Evolutionary conservation across 2,329 filamentous ascomycete genomes (phyloP).

Genomic region (Ceratocystis eucalypticola): DNA sequence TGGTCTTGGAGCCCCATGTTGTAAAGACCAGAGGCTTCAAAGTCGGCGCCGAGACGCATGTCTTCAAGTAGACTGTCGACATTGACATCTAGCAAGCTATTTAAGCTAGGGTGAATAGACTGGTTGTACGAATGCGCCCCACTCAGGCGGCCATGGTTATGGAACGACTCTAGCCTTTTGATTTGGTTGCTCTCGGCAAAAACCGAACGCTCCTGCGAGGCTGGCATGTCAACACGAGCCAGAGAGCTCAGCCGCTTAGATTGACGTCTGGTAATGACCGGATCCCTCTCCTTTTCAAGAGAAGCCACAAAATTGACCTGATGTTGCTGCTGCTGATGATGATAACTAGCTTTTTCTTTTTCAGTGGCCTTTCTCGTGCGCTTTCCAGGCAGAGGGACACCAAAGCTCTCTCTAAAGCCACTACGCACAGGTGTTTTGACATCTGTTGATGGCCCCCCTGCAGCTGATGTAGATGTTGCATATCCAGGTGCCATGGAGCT

Average conservation of each 20-base stretch:
- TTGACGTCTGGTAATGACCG: constrained; percentile 41
- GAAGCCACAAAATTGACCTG: constrained; percentile 46
- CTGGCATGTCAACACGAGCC: constrained; percentile 72
- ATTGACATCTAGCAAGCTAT: constrained; percentile 53
- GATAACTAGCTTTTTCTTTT: constrained; percentile 23
- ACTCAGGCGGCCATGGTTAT: constrained; percentile 47
- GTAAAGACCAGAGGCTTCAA: constrained; percentile 47
- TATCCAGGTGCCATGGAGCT: constrained; percentile 50
- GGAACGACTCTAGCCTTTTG: constrained; percentile 60
- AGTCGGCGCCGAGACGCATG: constrained; percentile 45
- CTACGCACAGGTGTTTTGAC: constrained; percentile 62
- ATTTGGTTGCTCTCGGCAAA: constrained; percentile 52
- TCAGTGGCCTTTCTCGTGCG: constrained; percentile 32
- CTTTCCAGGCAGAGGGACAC: constrained; percentile 42
- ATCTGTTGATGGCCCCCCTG: neutral
- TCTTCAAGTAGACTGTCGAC: constrained; percentile 59
- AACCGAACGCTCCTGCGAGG: constrained; percentile 66
- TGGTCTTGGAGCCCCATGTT: constrained; percentile 56
- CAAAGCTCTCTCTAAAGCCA: constrained; percentile 64
- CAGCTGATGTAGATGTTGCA: constrained; percentile 6
- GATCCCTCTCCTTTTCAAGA: constrained; percentile 54
- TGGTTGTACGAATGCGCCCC: constrained; percentile 35
- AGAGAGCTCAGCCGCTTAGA: constrained; percentile 81
- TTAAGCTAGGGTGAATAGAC: constrained; percentile 37
- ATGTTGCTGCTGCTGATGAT: constrained; percentile 2